Conservation (phyloP, 345 rosid species). For the Microthlaspi erraticum region DNA sequence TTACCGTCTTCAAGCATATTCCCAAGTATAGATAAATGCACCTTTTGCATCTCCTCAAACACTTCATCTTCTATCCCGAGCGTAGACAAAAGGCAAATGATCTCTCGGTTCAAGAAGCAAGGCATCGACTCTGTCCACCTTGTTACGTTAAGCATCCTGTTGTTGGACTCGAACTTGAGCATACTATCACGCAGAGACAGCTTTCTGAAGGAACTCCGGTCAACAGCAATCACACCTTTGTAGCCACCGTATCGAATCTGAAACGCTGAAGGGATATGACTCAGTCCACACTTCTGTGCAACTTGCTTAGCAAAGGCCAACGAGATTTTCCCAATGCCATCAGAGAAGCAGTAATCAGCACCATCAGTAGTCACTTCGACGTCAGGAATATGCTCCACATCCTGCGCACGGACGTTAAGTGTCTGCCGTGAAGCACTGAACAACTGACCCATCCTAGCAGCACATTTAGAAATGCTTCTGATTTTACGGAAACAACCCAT, state of each 20-base stretch:
- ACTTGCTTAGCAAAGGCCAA: constrained; percentile 71
- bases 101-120: constrained; percentile 90
- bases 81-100: constrained; percentile 81
- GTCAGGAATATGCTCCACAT: constrained; percentile 83
- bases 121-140: constrained; percentile 86
- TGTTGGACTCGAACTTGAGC: constrained; percentile 80
- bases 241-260: constrained; percentile 96
- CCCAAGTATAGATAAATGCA: constrained; percentile 63
- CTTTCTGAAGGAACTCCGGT: constrained; percentile 74
- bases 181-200: constrained; percentile 82
- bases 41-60: constrained; percentile 65
- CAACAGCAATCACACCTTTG: constrained; percentile 91
- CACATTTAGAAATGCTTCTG: constrained; percentile 80
- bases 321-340: constrained; percentile 95
- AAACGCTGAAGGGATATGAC: constrained; percentile 84
- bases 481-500: constrained; percentile 94
- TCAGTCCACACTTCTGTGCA: constrained; percentile 79
- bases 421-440: constrained; percentile 90
- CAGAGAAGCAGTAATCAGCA: constrained; percentile 81
- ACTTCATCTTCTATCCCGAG: constrained; percentile 72
- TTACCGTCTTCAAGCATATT: constrained; percentile 67
- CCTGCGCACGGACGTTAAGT: constrained; percentile 62
- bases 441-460: constrained; percentile 98
- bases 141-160: constrained; percentile 89
- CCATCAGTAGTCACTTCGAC: constrained; percentile 73